Conservation (phyloP, 139 green algal species). For the Gonium pectorale region DNA sequence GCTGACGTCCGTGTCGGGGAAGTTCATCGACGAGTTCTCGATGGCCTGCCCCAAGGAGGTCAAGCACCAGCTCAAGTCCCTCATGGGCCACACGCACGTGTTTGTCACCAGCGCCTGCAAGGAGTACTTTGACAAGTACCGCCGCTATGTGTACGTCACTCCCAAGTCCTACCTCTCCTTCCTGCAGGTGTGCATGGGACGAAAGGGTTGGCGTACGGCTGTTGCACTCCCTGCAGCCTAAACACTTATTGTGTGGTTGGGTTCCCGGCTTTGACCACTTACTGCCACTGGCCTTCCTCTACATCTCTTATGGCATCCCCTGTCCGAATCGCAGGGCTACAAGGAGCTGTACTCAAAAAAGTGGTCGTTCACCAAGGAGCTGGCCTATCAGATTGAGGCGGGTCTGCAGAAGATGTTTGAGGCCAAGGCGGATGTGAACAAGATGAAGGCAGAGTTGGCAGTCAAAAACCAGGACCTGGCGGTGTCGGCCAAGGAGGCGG, state of each 20-base stretch:
- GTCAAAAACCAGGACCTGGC: slow-evolving; percentile 94
- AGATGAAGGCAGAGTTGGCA: slow-evolving; percentile 92
- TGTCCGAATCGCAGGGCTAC: slow-evolving; percentile 83
- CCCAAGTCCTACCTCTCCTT: slow-evolving; percentile 95
- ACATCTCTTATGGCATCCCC: too few species aligned
- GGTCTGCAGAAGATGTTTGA: slow-evolving; percentile 95
- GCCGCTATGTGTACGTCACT: slow-evolving; percentile 93
- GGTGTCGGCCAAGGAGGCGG: slow-evolving; percentile 82
- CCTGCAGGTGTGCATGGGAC: slow-evolving; percentile 75
- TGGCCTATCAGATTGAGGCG: slow-evolving; percentile 75
- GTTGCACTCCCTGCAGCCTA: too few species aligned
- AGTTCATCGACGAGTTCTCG: slow-evolving; percentile 90
- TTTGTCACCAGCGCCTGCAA: slow-evolving; percentile 87
- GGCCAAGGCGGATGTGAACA: slow-evolving; percentile 92
- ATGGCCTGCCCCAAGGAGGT: slow-evolving; percentile 84
- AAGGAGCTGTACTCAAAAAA: slow-evolving; percentile 92
- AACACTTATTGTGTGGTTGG: too few species aligned
- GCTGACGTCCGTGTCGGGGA: slow-evolving; percentile 81
- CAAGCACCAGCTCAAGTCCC: slow-evolving; percentile 82
- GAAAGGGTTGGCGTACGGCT: too few species aligned
- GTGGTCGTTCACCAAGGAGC: slow-evolving; percentile 73
- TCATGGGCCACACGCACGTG: slow-evolving; percentile 92
- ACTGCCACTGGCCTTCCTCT: too few species aligned
- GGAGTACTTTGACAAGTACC: slow-evolving; percentile 93
- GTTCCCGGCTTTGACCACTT: too few species aligned